Conservation (phyloP, 2,329 filamentous ascomycete species). For the Aspergillus flavus region DNA sequence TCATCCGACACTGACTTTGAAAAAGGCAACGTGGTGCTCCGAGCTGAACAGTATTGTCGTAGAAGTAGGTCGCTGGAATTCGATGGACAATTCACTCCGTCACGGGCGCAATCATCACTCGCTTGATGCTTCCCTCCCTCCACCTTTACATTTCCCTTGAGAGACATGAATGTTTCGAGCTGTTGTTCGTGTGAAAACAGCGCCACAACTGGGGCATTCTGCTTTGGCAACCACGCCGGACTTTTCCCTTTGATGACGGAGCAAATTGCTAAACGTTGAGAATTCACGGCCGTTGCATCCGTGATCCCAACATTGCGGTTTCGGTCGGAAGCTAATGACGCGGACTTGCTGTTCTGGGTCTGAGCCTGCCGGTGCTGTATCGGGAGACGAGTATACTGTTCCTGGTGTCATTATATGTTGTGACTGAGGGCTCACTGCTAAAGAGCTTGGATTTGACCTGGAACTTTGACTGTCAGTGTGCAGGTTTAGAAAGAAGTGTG, state of each 20-base stretch:
- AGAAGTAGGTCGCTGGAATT: not conserved
- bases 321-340: conserved; percentile 77
- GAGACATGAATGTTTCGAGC: conserved; percentile 84
- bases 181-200: conserved; percentile 86
- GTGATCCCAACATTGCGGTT: conserved; percentile 96
- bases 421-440: conserved; percentile 28
- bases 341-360: conserved; percentile 59
- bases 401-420: conserved; percentile 27
- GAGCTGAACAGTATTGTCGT: not conserved
- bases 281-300: conserved; percentile 95
- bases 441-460: conserved; percentile 30
- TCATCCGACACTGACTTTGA: not conserved
- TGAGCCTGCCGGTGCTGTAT: conserved; percentile 30
- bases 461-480: conserved; percentile 16
- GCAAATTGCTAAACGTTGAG: conserved; percentile 91
- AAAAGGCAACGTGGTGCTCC: not conserved
- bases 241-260: conserved; percentile 92
- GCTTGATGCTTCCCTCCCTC: conserved; percentile 30
- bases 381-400: conserved; percentile 31
- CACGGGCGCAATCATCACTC: conserved; percentile 20
- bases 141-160: conserved; percentile 88
- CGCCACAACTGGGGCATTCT: conserved; percentile 85
- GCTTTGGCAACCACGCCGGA: conserved; percentile 88
- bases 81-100: not conserved
- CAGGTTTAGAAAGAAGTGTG: not conserved